Base-by-base conservation (phyloP, 768 basidiomycete genomes). In the Termitomyces sp. region DNA sequence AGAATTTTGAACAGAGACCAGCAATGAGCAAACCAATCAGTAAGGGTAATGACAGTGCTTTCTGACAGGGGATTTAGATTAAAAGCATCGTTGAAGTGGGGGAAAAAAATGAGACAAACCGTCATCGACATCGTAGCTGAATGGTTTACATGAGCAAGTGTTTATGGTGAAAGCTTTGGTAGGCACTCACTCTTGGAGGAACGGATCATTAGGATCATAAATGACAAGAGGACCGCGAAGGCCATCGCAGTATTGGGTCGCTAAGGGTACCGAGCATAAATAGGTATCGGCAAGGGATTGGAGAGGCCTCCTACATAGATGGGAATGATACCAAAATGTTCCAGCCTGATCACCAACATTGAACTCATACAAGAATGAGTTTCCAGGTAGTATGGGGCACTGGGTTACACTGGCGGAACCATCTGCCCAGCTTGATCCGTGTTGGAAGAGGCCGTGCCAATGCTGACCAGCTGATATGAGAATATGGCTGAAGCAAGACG, bases 241-340 rank as follows among this genome's bases (percentile, higher is more conserved):
- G 2, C 57, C 57, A 50, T 58, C 57, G 16, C 57, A 58, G n/a
- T 58, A 58, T 50, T 58, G 57, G 38, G 57, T 58, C 1, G 57
- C 57, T 58, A 18, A 9, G 9, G 15, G 18, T 4, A 35, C 3
- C 7, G 8, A 50, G 15, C 3, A 33, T 58, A 2, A 48, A 12
- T 20, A 8, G 12, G 15, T 6, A 46, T 46, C 13, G 9, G 8
- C 5, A 11, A 16, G 7, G 45, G 15, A 22, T 46, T 24, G 16
- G 6, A 1, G 6, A 45, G 7, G 20, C 5, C 32, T 20, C 49
- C 2, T 50, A 58, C 57, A 58, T 8, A 38, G 7, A 50, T 58
- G 57, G 6, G 57, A 58, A 20, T 58, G 57, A 33, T 58, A 58
- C 57, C 57, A 58, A 39, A 51, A 58, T 2, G 57, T 58, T 24